Evolutionary conservation across 371 early-diverging fungal species (phyloP), one percentile per base, ranked within the genome.

Genomic region (Chytridiales sp.): DNA sequence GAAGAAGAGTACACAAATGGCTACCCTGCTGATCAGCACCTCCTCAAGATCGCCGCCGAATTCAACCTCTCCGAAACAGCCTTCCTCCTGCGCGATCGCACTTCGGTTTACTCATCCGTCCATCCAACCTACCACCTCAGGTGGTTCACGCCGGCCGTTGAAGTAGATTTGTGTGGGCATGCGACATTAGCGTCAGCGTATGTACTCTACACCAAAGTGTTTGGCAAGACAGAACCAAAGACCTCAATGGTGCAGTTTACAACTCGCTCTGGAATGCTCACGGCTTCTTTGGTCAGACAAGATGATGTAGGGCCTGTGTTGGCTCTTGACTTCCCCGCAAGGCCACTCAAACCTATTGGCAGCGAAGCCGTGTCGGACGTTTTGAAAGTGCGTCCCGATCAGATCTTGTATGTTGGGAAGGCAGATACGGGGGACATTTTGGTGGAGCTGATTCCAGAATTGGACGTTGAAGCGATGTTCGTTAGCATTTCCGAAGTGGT

Each of bases 21-120:
- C 15, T 51, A 27, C 59, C 55, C 31, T 44, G 52, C 47, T 26
- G 48, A 48, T n/a, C 13, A 5, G 3, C 51, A 35, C 8, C 13
- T 51, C 15, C 19, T 5, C 17, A 54, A 41, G 30, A 56, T 75
- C 9, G 72, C 72, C 5, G 55, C 51, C 15, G 77, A 77, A 30
- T 63, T 74, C 68, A 72, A 69, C 48, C 61, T 67, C 8, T 47
- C 73, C 50, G 74, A 77, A 31, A 77, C 77, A 1, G 71, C 76
- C 1, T 76, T 70, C 21, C 3, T 73, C 13, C 32, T 62, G 43
- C 51, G 44, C 24, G 13, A 13, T 47, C 22, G 43, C 49, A 24
- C 15, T 1, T 22, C 19, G 22, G 30, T 48, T 42, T 1, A 38
- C 46, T 8, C 41, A 56, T 30, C 17, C 22, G 27, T 21, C 24